A percentile compares a stretch with the other conserved stretches of the same genome.
phyloP scores from a whole-genome alignment of 2,329 filamentous ascomycete species.

The Trichoderma brevicompactum region DNA sequence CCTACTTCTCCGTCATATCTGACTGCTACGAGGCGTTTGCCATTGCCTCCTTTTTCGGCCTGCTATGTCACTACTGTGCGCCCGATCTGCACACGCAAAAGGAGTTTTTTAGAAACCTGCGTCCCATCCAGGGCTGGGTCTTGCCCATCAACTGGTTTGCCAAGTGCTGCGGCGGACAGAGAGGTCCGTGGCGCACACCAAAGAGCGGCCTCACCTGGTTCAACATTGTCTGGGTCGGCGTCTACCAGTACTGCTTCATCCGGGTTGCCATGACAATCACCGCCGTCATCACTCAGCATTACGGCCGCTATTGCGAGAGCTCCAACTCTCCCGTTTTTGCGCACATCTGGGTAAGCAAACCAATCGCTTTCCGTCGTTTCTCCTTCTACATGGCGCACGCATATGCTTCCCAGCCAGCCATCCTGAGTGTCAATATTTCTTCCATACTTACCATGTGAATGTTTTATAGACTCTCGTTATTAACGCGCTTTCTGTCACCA shows the following conservation, averaged over 20 bases:
- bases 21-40: slow-evolving; percentile 91
- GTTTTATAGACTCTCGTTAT: slow-evolving; percentile 63
- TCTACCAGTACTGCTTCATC: slow-evolving; percentile 87
- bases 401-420: no score
- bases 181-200: slow-evolving; percentile 73
- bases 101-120: slow-evolving; percentile 73
- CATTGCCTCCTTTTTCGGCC: slow-evolving; percentile 82
- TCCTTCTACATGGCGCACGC: no score
- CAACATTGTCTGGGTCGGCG: slow-evolving; percentile 80
- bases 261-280: slow-evolving; percentile 79
- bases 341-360: slow-evolving; percentile 74
- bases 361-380: no score
- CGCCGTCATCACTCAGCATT: slow-evolving; percentile 72
- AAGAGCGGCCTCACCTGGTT: slow-evolving; percentile 86
- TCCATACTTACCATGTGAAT: no score
- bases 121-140: slow-evolving; percentile 72
- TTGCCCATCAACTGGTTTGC: slow-evolving; percentile 72
- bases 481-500: slow-evolving; percentile 71
- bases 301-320: slow-evolving; percentile 74
- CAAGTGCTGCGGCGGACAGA: slow-evolving; percentile 70
- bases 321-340: slow-evolving; percentile 77
- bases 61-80: slow-evolving; percentile 80
- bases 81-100: slow-evolving; percentile 81
- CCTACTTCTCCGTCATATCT: slow-evolving; percentile 80
- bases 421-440: no score